Evolutionary conservation across 345 rosid species (phyloP).

Genomic region (Hibiscus mutabilis): DNA sequence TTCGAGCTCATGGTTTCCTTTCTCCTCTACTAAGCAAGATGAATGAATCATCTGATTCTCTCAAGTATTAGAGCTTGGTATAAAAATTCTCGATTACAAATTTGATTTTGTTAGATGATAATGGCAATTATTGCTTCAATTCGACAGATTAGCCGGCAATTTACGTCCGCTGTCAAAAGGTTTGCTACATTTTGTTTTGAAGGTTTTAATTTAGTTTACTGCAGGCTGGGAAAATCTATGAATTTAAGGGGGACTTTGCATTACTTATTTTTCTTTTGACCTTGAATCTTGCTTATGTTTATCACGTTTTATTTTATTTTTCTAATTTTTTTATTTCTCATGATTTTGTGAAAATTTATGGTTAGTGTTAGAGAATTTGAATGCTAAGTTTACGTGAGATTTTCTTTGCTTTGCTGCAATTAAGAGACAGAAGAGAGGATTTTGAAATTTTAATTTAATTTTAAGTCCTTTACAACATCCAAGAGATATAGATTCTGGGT

Average conservation of each 20-base stretch:
- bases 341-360: neutral
- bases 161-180: neutral
- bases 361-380: neutral
- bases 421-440: neutral
- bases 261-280: neutral
- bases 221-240: neutral
- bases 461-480: too few relatives aligned
- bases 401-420: neutral
- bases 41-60: neutral
- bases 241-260: neutral
- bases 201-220: neutral
- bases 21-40: neutral
- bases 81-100: neutral
- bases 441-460: too few relatives aligned
- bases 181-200: neutral
- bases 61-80: neutral
- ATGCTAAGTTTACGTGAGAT: neutral
- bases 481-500: too few relatives aligned
- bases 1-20: neutral
- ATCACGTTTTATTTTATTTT: neutral
- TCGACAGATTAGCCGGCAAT: neutral
- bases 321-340: too few relatives aligned
- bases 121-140: constrained; percentile 8
- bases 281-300: neutral
- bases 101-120: neutral